Conservation (phyloP, 2,329 filamentous ascomycete species). For the Pseudofabraea citricarpa region DNA sequence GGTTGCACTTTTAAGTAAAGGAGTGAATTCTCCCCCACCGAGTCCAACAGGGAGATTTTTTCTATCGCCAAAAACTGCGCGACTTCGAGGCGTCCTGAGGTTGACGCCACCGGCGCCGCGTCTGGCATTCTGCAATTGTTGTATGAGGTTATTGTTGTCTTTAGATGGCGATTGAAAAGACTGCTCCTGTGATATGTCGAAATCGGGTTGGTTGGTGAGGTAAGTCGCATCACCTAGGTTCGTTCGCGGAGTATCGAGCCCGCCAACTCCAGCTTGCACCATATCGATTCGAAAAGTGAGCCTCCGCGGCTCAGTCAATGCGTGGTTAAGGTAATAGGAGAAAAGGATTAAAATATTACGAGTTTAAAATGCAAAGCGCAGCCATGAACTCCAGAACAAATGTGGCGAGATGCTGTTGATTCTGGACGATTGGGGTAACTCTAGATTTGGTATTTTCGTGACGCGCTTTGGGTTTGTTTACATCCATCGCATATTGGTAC, state of each 20-base stretch:
- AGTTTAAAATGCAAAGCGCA: slow-evolving; percentile 18
- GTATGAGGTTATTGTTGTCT: slow-evolving; percentile 69
- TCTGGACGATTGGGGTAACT: too few relatives aligned
- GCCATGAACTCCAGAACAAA: slow-evolving; percentile 27
- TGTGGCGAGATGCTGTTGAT: too few relatives aligned
- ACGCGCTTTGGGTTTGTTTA: slow-evolving; percentile 15
- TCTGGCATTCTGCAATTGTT: slow-evolving; percentile 65
- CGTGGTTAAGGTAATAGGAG: too few relatives aligned
- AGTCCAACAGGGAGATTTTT: slow-evolving; percentile 62
- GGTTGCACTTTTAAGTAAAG: slow-evolving; percentile 78
- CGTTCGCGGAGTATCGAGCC: slow-evolving; percentile 81
- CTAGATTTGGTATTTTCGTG: not conserved
- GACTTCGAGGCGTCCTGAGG: slow-evolving; percentile 66
- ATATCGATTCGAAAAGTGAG: slow-evolving; percentile 38
- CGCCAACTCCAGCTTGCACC: slow-evolving; percentile 58
- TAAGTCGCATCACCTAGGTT: slow-evolving; percentile 81
- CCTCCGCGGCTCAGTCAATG: slow-evolving; percentile 10
- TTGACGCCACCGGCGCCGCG: slow-evolving; percentile 44
- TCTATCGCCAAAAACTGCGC: slow-evolving; percentile 65
- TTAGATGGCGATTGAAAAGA: slow-evolving; percentile 81
- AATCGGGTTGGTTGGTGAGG: slow-evolving; percentile 62
- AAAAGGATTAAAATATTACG: too few relatives aligned
- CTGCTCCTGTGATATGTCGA: slow-evolving; percentile 82
- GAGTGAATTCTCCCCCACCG: slow-evolving; percentile 81
- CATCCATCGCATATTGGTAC: slow-evolving; percentile 8